Evolutionary conservation across 805 yeast genomes (phyloP), one percentile per base, ranked within the genome.

Genomic region (Jamesozyma lodderae): DNA sequence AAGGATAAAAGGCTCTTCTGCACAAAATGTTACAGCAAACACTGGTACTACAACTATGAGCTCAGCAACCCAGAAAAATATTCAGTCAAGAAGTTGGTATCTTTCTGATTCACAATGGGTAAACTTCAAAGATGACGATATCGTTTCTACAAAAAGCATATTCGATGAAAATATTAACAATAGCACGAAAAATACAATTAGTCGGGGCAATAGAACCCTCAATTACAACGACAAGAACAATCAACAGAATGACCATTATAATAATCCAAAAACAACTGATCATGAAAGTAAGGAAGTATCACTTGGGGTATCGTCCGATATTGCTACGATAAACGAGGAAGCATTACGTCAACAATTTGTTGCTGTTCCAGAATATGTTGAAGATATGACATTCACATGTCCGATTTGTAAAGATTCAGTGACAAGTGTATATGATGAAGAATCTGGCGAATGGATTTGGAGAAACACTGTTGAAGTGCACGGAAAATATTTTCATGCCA

Each of bases 71-170:
- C 52, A 53, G 23, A 57, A 55, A 35, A 56, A 57, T 29, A 77
- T 80, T 31, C 88, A 83, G 55, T 79, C 84, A 30, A 67, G 96
- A 50, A 72, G 78, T 48, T 88, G 95, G 94, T 88, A 78, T 57
- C 62, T 87, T 42, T 77, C 76, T 44, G 81, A 75, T 44, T 66
- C 69, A 18, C 77, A 77, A 31, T 87, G 95, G 90, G 70, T 73
- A 20, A 68, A 70, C 18, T 85, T 82, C 63, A 76, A 73, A 42
- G 95, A 86, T 53, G 73, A 66, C 41, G 87, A 77, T 40, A 65
- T 73, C 20, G 58, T 64, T n/a, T 75, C 76, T 4, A 58, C 55
- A 3, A 44, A 41, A 29, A 44, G 16, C 49, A 41, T 22, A 45
- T 40, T 19, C 33, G 31, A 44, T 24, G 23, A 20, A 38, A 35